Base-by-base conservation (phyloP, 192 early-diverging fungal genomes). In the Backusella australiensis region DNA sequence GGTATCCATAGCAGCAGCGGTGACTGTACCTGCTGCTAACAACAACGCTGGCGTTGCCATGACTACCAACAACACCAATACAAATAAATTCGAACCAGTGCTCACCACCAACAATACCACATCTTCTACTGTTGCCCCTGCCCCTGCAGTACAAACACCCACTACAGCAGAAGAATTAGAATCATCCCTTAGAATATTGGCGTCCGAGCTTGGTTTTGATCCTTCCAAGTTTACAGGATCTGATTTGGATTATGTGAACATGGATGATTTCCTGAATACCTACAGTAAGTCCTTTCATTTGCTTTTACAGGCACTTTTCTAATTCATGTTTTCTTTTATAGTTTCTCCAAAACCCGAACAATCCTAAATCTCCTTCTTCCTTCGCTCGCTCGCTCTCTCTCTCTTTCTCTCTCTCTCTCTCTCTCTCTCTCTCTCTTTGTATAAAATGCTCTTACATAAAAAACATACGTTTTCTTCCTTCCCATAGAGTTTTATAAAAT, bases 201-300 rank as follows among this genome's bases (percentile, higher is more conserved):
- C 73, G 26, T 67, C 69, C 9, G 72, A 78, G 68, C 77, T 78
- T 74, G 77, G 73, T 2, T 78, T 78, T 46, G 77, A 75, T 42
- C 65, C 77, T n/a, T 49, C 32, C 14, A 21, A 78, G 6, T 72
- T 67, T 5, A 72, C 44, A 8, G 77, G 46, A 8, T 52, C 32
- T n/a, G 44, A 78, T 74, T 41, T 78, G 17, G 77, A 74, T 65
- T 78, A 74, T 71, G 77, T 78, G 1, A 74, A 78, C n/a, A 68
- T 78, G 77, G 77, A 78, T 70, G 73, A 78, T 14, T 74, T 78
- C 23, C 44, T 78, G 12, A 66, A 73, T 73, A 69, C 77, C 9
- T 73, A 73, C 34, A 66, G 77, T 53, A 78, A 78, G 44, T 52
- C 26, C 0, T 29, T 4, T 26, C 6, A 9, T 29, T 9, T 26